Conservation (phyloP, 2,329 filamentous ascomycete species). For the Calonectria pseudoreteaudii region DNA sequence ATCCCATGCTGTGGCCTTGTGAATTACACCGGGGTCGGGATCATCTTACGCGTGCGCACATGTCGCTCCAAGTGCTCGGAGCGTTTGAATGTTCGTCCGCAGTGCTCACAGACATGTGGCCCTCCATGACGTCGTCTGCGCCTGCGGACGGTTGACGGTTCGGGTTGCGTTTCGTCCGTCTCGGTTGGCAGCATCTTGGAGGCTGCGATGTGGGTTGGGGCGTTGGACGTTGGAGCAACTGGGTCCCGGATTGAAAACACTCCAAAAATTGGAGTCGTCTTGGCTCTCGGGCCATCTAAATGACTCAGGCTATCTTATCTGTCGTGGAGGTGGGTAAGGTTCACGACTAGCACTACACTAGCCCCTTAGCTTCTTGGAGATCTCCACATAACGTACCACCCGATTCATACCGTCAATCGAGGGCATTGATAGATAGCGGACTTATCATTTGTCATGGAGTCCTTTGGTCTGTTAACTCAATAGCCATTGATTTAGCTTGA, state of each 20-base stretch:
- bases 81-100: constrained; percentile 57
- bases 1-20: too few relatives aligned
- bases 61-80: constrained; percentile 60
- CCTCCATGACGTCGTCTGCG: constrained; percentile 27
- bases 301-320: constrained; percentile 6
- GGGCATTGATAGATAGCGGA: not conserved
- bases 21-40: too few relatives aligned
- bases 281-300: not conserved
- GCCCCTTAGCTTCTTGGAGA: not conserved
- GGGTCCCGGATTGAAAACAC: not conserved
- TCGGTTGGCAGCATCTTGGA: constrained; percentile 21
- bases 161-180: not conserved
- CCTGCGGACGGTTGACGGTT: not conserved
- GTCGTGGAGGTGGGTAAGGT: not conserved
- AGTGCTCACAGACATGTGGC: constrained; percentile 53
- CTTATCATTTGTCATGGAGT: not conserved
- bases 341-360: not conserved
- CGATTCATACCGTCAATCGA: not conserved
- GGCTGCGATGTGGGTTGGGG: not conserved
- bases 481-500: not conserved
- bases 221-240: constrained; percentile 14
- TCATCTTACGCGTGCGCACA: constrained; percentile 56
- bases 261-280: constrained; percentile 1
- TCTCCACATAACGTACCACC: not conserved
- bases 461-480: not conserved